Evolutionary conservation across 2,329 filamentous ascomycete species (phyloP), one percentile per base, ranked within the genome.

Genomic region (Sarocladium kiliense): DNA sequence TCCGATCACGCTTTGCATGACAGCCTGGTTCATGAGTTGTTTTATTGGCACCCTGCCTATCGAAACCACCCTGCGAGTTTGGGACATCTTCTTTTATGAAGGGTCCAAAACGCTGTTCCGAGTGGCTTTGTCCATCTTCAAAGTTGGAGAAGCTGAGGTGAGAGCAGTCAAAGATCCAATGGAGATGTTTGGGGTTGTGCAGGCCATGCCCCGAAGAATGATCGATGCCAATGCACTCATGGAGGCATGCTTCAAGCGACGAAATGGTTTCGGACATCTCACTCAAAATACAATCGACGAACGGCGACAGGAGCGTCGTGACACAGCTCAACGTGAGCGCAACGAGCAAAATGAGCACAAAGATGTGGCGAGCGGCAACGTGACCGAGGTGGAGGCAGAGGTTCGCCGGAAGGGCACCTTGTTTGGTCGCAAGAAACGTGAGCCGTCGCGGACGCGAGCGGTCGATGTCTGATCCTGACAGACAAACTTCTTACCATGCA

Each of bases 21-120:
- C 92, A 10, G 89, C 92, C 3, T 97, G 93, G 93, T 95, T 97
- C 70, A 97, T 97, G 93, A 95, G 89, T 50, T 89, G 94, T 63
- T 97, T 94, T 69, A 94, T 97, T 58, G 91, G 92, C 54, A 96
- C 90, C 0, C 75, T 97, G 18, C 93, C 93, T 2, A 91, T 96
- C 58, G 93, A 97, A 72, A 91, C 88, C 18, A 93, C 92, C 0
- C 80, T 97, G 18, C 87, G 93, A 7, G 90, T 97, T 1, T 97
- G 93, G 93, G 93, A 97, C 63, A 84, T 91, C 1, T 92, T 97
- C 66, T 96, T 97, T 69, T 96, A 95, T 70, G 93, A 97, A 71
- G 93, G 93, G 3, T 91, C 88, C 50, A 95, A 94, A 69, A 96
- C 91, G 0, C 81, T 97, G 6, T 97, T 97, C 74, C 89, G 92